Evolutionary conservation across 78 protist genomes (phyloP), one percentile per base, ranked within the genome.

Genomic region (Pigoraptor vietnamica): DNA sequence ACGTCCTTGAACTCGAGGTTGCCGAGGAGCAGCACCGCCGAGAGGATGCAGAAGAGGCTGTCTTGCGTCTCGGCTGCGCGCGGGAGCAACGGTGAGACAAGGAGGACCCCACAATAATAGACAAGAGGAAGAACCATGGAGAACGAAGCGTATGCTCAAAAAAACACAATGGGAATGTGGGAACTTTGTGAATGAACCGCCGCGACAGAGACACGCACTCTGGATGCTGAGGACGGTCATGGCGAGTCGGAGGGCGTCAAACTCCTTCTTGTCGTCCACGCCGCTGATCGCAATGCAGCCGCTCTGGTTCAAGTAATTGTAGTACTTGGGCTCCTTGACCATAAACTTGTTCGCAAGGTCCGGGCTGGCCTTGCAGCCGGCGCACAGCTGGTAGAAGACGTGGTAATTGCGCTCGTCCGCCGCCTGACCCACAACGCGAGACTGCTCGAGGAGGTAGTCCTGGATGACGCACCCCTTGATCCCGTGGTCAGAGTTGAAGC

Each of bases 371-470:
- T 21, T 35, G 39, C 40, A 48, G 33, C 92, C 87, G 21, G 24
- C 40, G 79, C 90, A 6, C 48, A 93, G 88, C 86, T 95, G 95
- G 93, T 91, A 91, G 37, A 96, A 94, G 40, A 40, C 23, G 90
- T 96, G 97, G 93, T 92, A 96, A 88, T 37, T 91, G 2, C 97
- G 90, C 94, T 96, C 97, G 40, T 89, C 90, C 25, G 2, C 55
- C 10, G 56, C 40, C 86, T 88, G 94, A 24, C 23, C 25, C 33
- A 93, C 94, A 37, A 96, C 83, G 24, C 97, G 92, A 33, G 92
- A 86, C 24, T 93, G 94, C 92, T 96, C 97, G 35, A 96, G 92
- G 81, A 96, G 93, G 89, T 94, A 94, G n/a, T 94, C 87, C 39
- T 39, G 39, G 82, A 95, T 89, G 56, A 0, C 0, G 1, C 96